Evolutionary conservation across 75 land plant species (phyloP).

Genomic region (Cryptomeria japonica): DNA sequence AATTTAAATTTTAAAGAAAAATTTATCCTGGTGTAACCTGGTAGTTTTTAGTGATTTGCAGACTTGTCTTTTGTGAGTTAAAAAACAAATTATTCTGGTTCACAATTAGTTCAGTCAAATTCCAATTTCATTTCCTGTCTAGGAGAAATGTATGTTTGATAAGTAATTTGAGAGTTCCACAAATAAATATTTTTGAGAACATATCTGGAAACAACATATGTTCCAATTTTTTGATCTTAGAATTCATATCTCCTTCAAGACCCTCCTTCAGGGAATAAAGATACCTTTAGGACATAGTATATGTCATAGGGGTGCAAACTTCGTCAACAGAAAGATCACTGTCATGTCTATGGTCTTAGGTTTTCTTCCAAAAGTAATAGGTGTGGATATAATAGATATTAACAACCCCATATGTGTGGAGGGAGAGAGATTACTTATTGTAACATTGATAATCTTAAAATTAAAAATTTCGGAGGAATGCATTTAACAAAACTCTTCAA

Average conservation of each 20-base stretch:
- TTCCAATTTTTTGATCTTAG: no score
- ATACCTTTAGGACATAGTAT: no score
- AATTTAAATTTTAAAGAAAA: background rate
- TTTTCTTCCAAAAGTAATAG: background rate
- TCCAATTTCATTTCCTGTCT: background rate
- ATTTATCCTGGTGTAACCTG: background rate
- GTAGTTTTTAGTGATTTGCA: background rate
- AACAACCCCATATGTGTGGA: background rate
- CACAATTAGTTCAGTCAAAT: background rate
- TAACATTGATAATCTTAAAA: no score
- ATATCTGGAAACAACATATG: no score
- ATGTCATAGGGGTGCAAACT: background rate
- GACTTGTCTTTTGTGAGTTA: background rate
- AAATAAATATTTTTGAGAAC: no score
- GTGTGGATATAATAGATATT: background rate
- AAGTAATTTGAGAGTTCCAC: no score
- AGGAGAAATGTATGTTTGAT: background rate
- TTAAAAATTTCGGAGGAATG: background rate
- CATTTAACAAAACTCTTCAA: background rate
- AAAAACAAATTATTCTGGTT: background rate
- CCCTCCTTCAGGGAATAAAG: no score
- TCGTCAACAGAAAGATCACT: background rate
- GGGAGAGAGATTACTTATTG: background rate
- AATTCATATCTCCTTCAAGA: no score
- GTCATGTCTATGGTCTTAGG: background rate